Base-by-base conservation (phyloP, 805 yeast genomes). In the Candida bentonensis region DNA sequence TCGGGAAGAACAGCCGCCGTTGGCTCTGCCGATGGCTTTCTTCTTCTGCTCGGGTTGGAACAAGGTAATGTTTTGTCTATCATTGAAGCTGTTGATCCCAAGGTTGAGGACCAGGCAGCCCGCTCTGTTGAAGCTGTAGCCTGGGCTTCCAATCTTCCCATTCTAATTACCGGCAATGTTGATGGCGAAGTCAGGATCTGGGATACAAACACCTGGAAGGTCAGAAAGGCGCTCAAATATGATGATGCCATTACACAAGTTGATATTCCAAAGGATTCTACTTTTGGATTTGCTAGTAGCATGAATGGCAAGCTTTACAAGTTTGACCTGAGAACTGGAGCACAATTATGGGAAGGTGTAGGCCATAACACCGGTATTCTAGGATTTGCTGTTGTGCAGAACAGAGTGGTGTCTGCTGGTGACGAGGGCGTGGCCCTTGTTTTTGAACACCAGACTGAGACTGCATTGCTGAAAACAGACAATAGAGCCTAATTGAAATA, bases 331-430 rank as follows among this genome's bases (percentile, higher is more conserved):
- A 79, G 96, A 65, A 80, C 87, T 2, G 95, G 95, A 46, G 76
- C 73, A 47, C 79, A 76, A 55, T 63, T 81, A 47, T 82, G 81
- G 65, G 80, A 72, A 26, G 92, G 94, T 50, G 76, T 77, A 34
- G 99, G 98, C 21, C 98, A 92, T 61, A 82, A 82, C 62, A 83
- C 84, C 82, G 97, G 97, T 49, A 79, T 92, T 17, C 70, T 92
- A 50, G 96, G 86, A 55, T 89, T 92, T 58, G 78, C 81, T 17
- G 57, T 80, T 39, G 74, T 78, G 46, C 78, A 75, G 34, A 65
- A 73, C 40, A 78, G 79, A 59, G 56, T 92, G 40, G 72, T 87
- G 28, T 85, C 96, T 20, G 98, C 96, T 13, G 96, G 96, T 51
- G 98, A 92, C 61, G 98, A 92, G 62, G 95, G 95, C 52, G 96